Conservation (phyloP, 192 early-diverging fungal genomes). For the Coemansia umbellata region DNA sequence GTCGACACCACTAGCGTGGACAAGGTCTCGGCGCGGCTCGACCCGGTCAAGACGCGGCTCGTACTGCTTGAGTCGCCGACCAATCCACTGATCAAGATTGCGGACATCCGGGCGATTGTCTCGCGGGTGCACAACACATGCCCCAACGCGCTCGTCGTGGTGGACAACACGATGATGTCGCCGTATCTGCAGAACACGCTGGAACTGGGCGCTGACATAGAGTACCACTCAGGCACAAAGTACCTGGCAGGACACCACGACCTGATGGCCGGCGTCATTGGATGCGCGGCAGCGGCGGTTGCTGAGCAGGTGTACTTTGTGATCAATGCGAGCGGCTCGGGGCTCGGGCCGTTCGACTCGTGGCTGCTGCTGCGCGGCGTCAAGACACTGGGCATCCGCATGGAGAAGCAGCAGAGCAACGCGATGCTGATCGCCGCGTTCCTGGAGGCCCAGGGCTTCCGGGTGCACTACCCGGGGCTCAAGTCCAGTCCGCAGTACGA, state of each 20-base stretch:
- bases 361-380: constrained; percentile 92
- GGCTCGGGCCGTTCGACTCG: constrained; percentile 85
- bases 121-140: constrained; percentile 66
- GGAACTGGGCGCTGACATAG: constrained; percentile 88
- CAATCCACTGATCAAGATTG: constrained; percentile 94
- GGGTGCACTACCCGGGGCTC: constrained; percentile 87
- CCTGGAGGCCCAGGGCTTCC: constrained; percentile 75
- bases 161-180: constrained; percentile 99
- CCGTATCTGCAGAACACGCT: constrained; percentile 88
- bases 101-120: constrained; percentile 78
- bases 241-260: constrained; percentile 97
- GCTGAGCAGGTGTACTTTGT: constrained; percentile 85
- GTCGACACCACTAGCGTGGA: constrained; percentile 80
- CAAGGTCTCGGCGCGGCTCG: constrained; percentile 59
- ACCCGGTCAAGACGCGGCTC: constrained; percentile 72
- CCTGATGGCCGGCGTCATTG: constrained; percentile 97
- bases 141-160: constrained; percentile 81
- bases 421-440: constrained; percentile 75
- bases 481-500: constrained; percentile 79
- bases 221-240: constrained; percentile 96
- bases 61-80: constrained; percentile 95
- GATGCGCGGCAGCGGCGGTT: constrained; percentile 63
- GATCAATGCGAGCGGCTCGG: constrained; percentile 93
- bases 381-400: constrained; percentile 93
- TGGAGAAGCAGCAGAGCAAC: constrained; percentile 90